These are phyloP conservation scores for Entelexis paramagnoliae DNA, from an alignment of 1,139 yeast species.

Conservation along the genomic window DNA sequence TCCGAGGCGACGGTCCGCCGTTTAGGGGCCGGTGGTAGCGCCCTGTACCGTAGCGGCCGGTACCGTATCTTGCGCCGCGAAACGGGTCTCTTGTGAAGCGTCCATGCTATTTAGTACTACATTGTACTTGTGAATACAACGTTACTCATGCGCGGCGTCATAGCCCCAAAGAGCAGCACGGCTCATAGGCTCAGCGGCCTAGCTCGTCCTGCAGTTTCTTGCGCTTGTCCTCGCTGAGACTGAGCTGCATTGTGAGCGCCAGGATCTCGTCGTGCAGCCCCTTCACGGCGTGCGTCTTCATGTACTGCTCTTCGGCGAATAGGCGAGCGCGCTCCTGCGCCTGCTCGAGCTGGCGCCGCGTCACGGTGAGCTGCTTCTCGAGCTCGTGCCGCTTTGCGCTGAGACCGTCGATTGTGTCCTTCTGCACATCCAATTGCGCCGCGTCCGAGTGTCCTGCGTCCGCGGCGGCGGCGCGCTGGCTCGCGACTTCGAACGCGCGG, in stretches of 20 bases:
- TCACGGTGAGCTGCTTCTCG: slow-evolving; percentile 7
- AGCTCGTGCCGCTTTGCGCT: slow-evolving; percentile 11
- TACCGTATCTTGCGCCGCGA: too few species aligned
- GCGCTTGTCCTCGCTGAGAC: slow-evolving; percentile 40
- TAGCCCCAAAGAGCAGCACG: too few species aligned
- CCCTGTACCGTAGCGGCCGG: too few species aligned
- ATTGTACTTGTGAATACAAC: too few species aligned
- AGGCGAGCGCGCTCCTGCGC: slow-evolving; percentile 22
- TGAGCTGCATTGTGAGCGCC: slow-evolving; percentile 59
- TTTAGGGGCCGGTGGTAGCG: too few species aligned
- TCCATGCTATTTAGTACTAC: too few species aligned
- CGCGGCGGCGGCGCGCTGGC: slow-evolving; percentile 7
- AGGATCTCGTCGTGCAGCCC: slow-evolving; percentile 61
- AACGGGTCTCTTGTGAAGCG: too few species aligned
- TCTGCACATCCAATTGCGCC: neutral
- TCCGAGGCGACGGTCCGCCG: too few species aligned
- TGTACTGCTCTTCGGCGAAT: slow-evolving; percentile 24
- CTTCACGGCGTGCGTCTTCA: slow-evolving; percentile 42
- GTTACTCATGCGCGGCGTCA: too few species aligned
- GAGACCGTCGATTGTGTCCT: slow-evolving; percentile 14
- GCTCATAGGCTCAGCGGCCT: slow-evolving; percentile 12
- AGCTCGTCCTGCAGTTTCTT: slow-evolving; percentile 21
- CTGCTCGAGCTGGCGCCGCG: slow-evolving; percentile 19
- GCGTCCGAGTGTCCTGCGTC: neutral
- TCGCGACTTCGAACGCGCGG: slow-evolving; percentile 13